Evolutionary conservation across 805 yeast species (phyloP).

Genomic region (Lachancea mirantina): DNA sequence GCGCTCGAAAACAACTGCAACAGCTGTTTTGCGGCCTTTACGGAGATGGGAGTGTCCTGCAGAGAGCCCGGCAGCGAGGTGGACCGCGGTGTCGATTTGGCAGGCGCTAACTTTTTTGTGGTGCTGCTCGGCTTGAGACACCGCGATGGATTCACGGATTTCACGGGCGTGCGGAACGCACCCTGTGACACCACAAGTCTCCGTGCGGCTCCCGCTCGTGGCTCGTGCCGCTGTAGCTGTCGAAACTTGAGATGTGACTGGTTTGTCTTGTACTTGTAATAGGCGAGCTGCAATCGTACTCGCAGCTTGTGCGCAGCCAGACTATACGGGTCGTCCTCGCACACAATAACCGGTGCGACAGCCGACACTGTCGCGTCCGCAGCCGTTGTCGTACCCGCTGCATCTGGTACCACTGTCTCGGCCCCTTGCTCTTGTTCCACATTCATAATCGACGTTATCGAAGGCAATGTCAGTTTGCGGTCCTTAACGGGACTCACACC

Average conservation of each 20-base stretch:
- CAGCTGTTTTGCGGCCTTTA: slow-evolving; percentile 32
- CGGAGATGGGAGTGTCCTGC: slow-evolving; percentile 30
- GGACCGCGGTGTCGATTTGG: slow-evolving; percentile 1
- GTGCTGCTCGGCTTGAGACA: too few relatives aligned
- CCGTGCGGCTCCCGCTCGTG: neutral
- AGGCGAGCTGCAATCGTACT: slow-evolving; percentile 44
- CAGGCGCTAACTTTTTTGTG: neutral
- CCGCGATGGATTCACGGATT: too few relatives aligned
- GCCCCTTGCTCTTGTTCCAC: neutral
- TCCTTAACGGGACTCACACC: slow-evolving; percentile 1
- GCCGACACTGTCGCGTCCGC: neutral
- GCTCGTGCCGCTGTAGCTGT: slow-evolving; percentile 2
- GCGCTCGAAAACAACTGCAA: slow-evolving; percentile 27
- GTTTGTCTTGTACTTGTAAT: slow-evolving; percentile 44
- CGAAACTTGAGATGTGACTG: slow-evolving; percentile 29
- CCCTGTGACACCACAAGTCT: slow-evolving; percentile 7
- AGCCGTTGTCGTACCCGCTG: neutral
- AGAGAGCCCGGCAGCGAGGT: neutral
- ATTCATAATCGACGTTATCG: slow-evolving; percentile 6
- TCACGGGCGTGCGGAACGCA: slow-evolving; percentile 6
- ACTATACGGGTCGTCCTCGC: neutral
- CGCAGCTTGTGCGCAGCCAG: slow-evolving; percentile 32
- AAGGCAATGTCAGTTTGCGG: slow-evolving; percentile 2
- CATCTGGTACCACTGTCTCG: neutral
- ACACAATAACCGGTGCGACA: neutral